phyloP scores from a whole-genome alignment of 106 monocot species.

The Acorus calamus region DNA sequence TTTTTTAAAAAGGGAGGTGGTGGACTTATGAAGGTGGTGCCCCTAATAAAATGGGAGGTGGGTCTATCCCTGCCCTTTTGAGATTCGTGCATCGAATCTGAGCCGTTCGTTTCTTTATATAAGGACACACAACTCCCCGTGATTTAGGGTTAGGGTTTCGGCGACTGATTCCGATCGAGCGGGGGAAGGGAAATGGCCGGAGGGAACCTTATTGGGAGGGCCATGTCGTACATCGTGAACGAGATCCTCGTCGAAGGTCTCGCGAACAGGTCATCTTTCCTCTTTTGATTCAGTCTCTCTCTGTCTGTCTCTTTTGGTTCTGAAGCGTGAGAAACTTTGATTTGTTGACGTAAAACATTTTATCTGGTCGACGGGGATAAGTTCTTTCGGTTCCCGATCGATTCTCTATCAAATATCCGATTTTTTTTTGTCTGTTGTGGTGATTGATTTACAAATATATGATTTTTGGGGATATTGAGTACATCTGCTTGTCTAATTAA shows the following conservation, averaged over 20 bases:
- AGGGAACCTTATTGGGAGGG: constrained; percentile 37
- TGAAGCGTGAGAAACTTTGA: no score
- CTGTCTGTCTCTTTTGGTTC: neutral
- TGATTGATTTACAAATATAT: no score
- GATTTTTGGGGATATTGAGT: neutral
- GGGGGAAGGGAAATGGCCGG: constrained; percentile 10
- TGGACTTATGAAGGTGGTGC: no score
- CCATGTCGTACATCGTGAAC: constrained; percentile 38
- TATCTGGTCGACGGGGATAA: constrained; percentile 28
- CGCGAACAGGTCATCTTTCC: constrained; percentile 28
- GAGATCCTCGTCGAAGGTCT: constrained; percentile 46
- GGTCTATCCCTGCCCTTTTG: no score
- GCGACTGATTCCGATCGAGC: no score
- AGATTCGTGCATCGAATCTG: no score
- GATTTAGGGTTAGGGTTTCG: no score
- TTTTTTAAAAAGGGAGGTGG: no score
- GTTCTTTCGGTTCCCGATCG: constrained; percentile 25
- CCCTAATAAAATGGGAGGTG: no score
- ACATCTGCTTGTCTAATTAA: neutral
- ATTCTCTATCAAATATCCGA: constrained; percentile 16
- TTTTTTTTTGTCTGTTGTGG: no score
- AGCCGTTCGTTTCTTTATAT: no score
- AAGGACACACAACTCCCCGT: no score
- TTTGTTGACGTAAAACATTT: neutral
- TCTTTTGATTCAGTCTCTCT: neutral